A percentile compares a stretch with the other conserved stretches of the same genome.
Conservation (phyloP, 805 yeast species). For the Cyberlindnera bimundalis region DNA sequence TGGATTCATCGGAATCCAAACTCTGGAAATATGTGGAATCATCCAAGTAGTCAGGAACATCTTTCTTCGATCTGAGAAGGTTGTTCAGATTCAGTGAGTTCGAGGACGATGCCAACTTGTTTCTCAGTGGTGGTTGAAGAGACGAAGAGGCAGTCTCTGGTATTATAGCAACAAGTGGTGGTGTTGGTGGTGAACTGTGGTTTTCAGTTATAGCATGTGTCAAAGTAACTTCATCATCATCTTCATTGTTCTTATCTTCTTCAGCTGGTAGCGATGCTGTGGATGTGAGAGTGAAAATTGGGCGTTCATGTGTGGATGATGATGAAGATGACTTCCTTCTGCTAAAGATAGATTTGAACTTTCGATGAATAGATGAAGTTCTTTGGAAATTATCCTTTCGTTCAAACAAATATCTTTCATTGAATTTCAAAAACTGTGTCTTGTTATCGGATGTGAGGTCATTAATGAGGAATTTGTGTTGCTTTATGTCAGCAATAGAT, state of each 20-base stretch:
- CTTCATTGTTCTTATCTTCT: background rate
- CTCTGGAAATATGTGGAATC: constrained; percentile 26
- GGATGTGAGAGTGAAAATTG: constrained; percentile 8
- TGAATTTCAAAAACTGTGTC: constrained; percentile 21
- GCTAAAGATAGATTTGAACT: constrained; percentile 24
- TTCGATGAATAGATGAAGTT: constrained; percentile 19
- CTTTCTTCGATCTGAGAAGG: constrained; percentile 22
- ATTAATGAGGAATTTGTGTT: constrained; percentile 72
- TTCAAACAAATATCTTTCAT: constrained; percentile 20
- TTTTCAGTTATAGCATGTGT: background rate
- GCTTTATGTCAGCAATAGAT: constrained; percentile 56
- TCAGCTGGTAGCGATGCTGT: constrained; percentile 10
- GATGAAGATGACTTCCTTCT: constrained; percentile 22
- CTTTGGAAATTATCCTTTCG: constrained; percentile 12
- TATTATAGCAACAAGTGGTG: constrained; percentile 1
- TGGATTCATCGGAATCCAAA: constrained; percentile 22
- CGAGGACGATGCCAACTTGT: constrained; percentile 18
- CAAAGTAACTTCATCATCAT: background rate
- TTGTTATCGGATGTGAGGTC: constrained; percentile 9
- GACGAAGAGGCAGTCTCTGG: constrained; percentile 6
- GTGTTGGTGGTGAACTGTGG: constrained; percentile 6
- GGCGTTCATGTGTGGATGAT: constrained; percentile 4
- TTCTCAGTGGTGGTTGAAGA: constrained; percentile 13
- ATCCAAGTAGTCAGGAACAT: constrained; percentile 24
- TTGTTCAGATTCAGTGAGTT: constrained; percentile 24